phyloP scores from a whole-genome alignment of 1,284 basidiomycete species.

The Thelephora terrestris region DNA sequence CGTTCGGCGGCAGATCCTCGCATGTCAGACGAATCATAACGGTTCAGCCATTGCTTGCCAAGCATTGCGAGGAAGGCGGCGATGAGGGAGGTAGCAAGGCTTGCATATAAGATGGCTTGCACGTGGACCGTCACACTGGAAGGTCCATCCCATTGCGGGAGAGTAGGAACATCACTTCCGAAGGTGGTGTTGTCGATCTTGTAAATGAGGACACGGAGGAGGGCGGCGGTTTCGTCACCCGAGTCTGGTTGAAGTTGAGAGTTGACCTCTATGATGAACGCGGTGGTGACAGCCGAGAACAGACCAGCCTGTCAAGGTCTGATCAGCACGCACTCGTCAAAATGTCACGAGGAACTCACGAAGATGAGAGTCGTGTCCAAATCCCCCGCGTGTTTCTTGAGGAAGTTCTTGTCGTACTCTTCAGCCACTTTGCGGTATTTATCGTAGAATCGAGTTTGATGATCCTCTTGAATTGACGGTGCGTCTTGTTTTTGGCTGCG shows the following conservation, averaged over 20 bases:
- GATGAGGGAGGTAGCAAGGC: too few relatives aligned
- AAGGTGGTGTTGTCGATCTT: background rate
- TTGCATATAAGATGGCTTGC: too few relatives aligned
- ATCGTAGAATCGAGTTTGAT: background rate
- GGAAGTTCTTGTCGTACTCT: background rate
- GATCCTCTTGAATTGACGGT: too few relatives aligned
- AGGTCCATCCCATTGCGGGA: background rate
- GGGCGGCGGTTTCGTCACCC: background rate
- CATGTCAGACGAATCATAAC: too few relatives aligned
- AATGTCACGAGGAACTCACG: background rate
- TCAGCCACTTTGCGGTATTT: background rate
- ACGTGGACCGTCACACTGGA: background rate
- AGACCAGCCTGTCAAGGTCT: background rate
- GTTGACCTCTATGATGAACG: slow-evolving; percentile 2
- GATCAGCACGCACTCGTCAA: background rate
- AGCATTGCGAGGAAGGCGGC: too few relatives aligned
- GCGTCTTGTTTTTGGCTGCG: too few relatives aligned
- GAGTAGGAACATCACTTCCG: background rate
- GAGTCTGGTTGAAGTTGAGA: slow-evolving; percentile 1
- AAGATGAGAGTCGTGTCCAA: slow-evolving; percentile 4
- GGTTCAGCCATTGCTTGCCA: too few relatives aligned
- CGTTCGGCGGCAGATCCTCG: too few relatives aligned
- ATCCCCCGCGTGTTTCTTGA: slow-evolving; percentile 5
- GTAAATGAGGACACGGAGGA: slow-evolving; percentile 1
- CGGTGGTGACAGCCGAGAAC: slow-evolving; percentile 8